A percentile compares a stretch with the other conserved stretches of the same genome.
These are phyloP conservation scores for Bipolaris bicolor DNA, from an alignment of 2,329 filamentous ascomycete genomes.

Conservation along the genomic window DNA sequence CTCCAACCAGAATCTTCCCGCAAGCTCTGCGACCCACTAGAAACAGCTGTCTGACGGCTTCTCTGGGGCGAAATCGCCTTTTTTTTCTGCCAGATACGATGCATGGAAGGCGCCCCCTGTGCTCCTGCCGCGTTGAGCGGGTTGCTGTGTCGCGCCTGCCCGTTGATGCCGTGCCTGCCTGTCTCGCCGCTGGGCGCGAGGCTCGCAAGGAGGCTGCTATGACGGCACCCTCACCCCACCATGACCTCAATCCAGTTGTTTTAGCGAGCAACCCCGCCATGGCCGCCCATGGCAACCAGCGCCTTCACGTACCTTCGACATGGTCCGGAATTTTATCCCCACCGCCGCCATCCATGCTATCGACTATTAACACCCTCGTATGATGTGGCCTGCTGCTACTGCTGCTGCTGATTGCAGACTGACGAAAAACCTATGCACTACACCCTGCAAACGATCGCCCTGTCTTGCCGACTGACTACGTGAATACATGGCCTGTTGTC, in stretches of 20 bases:
- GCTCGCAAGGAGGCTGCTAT: slow-evolving; percentile 13
- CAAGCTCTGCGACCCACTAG: slow-evolving; percentile 21
- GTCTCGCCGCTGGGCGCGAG: slow-evolving; percentile 8
- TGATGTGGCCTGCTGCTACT: background rate
- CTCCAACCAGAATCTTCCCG: slow-evolving; percentile 20
- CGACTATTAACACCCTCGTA: background rate
- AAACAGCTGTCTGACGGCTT: slow-evolving; percentile 9
- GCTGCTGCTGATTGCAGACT: background rate
- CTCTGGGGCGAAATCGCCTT: slow-evolving; percentile 10
- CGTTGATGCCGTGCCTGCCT: slow-evolving; percentile 5
- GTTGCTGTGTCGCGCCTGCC: background rate
- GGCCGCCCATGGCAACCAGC: slow-evolving; percentile 13
- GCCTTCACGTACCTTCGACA: slow-evolving; percentile 17
- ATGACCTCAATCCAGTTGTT: slow-evolving; percentile 15
- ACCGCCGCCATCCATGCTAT: slow-evolving; percentile 2
- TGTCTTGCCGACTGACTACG: background rate
- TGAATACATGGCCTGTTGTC: background rate
- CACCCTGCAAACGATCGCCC: background rate
- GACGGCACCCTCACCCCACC: slow-evolving; percentile 23
- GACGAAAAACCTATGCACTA: background rate
- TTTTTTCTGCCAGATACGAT: background rate
- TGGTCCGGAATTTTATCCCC: background rate
- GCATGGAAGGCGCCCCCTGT: no score
- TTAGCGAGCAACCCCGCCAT: slow-evolving; percentile 26
- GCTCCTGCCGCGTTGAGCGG: background rate